A percentile compares a stretch with the other conserved stretches of the same genome.
Conservation (phyloP, 768 basidiomycete genomes). For the Dictyophora rubrovolvata region DNA sequence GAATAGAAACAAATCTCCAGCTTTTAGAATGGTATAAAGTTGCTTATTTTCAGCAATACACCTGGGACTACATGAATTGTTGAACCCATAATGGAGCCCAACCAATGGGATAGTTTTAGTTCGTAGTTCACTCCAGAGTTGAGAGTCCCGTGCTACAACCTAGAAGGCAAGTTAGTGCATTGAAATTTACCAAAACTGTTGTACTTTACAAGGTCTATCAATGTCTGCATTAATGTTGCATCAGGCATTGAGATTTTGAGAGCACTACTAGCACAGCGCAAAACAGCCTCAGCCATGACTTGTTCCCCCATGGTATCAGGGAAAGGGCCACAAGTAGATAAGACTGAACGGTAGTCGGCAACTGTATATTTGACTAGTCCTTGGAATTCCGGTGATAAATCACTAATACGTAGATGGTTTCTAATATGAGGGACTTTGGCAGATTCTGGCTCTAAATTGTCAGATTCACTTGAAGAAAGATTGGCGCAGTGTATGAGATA, state of each 20-base stretch:
- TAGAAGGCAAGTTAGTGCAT: neutral
- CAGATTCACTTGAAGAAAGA: too few species aligned
- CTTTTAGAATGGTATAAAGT: too few species aligned
- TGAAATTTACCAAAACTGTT: neutral
- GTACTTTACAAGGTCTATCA: too few species aligned
- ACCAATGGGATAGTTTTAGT: slow-evolving; percentile 1
- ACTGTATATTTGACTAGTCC: neutral
- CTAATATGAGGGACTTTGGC: too few species aligned
- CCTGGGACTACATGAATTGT: slow-evolving; percentile 1
- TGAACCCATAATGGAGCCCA: neutral
- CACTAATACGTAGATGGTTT: too few species aligned
- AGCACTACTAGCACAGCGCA: too few species aligned
- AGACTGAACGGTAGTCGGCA: neutral
- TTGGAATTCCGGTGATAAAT: neutral
- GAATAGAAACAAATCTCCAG: neutral
- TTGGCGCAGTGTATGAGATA: too few species aligned
- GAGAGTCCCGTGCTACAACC: slow-evolving; percentile 7
- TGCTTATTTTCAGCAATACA: slow-evolving; percentile 11
- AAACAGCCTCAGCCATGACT: too few species aligned
- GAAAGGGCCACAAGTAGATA: neutral
- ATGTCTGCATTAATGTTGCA: too few species aligned
- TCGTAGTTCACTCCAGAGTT: slow-evolving; percentile 4
- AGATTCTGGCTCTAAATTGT: too few species aligned
- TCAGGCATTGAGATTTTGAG: too few species aligned
- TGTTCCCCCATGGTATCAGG: neutral